These are phyloP conservation scores for Gymnopus androsaceus DNA, from an alignment of 1,284 basidiomycete species.

Conservation along the genomic window DNA sequence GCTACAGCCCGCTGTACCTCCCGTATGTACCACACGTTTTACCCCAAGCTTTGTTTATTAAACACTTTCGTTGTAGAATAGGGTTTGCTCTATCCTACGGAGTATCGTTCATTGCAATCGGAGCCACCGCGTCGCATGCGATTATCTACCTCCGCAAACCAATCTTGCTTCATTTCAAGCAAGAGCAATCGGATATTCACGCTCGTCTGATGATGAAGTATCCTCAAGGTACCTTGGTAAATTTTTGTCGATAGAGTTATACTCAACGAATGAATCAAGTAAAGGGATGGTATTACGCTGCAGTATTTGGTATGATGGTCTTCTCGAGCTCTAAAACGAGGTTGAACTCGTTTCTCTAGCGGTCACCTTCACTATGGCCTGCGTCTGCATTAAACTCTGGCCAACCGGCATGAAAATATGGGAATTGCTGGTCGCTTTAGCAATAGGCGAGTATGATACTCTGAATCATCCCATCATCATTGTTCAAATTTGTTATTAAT, in stretches of 20 bases:
- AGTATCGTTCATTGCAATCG: conserved; percentile 62
- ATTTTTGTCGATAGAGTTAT: neutral
- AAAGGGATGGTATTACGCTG: conserved; percentile 73
- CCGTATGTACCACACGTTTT: conserved; percentile 38
- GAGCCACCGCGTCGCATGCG: conserved; percentile 72
- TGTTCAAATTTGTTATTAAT: neutral
- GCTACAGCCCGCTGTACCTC: conserved; percentile 65
- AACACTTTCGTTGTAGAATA: conserved; percentile 27
- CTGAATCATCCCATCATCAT: conserved; percentile 25
- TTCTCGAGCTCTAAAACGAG: neutral
- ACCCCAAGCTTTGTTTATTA: neutral
- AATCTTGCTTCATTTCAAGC: conserved; percentile 67
- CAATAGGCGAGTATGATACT: conserved; percentile 38
- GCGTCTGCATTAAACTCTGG: conserved; percentile 54
- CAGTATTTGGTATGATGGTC: conserved; percentile 45
- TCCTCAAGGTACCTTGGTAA: conserved; percentile 37
- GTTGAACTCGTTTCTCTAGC: conserved; percentile 1
- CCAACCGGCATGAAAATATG: conserved; percentile 13
- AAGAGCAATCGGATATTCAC: conserved; percentile 86
- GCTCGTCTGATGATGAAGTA: conserved; percentile 82
- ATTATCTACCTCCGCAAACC: conserved; percentile 81
- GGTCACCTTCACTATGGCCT: conserved; percentile 45
- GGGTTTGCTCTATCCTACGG: conserved; percentile 70
- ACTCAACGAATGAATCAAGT: conserved; percentile 34
- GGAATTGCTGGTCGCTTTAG: conserved; percentile 47